Evolutionary conservation across 768 basidiomycete species (phyloP), one percentile per base, ranked within the genome.

Genomic region (Boletus sensibilis): DNA sequence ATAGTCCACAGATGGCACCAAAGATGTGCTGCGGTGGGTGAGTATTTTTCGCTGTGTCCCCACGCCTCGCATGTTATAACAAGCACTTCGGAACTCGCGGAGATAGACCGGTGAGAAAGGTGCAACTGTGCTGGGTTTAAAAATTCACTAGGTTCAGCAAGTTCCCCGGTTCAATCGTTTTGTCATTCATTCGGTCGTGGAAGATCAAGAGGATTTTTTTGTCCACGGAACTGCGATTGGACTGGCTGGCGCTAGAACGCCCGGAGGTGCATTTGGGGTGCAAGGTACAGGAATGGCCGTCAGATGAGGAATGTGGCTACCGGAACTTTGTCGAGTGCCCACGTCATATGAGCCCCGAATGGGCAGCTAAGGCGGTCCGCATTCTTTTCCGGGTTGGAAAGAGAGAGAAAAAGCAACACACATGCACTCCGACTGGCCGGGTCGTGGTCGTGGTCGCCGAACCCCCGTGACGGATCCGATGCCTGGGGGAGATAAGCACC

Each of bases 381-480:
- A 21, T 49, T 14, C 34, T 40, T 48, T 57, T 58, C 55, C 18
- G n/a, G 33, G 23, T 21, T 48, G 37, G 29, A 37, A 11, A 31
- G 52, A 12, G 52, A 37, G n/a, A 31, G 14, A 25, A 9, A 57
- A 43, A 42, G 12, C 40, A n/a, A 18, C 16, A 35, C 18, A 47
- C 45, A 27, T 29, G 29, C 33, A 25, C 38, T 43, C 25, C 8
- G 23, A 43, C 16, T 43, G 14, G 16, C 14, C 4, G 8, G 42
- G 25, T 10, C 13, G 2, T 47, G 33, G 33, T 16, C 8, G 2
- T 23, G 14, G 20, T 47, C n/a, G n/a, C 27, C 27, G 45, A 13
- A 34, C 25, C 39, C 50, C 13, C 57, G 27, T 14, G 45, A 53
- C 41, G 61, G 56, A 58, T 59, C 52, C 49, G 52, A 55, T 60